phyloP scores from a whole-genome alignment of 2,329 filamentous ascomycete genomes.

The Scolecobasidium constrictum region DNA sequence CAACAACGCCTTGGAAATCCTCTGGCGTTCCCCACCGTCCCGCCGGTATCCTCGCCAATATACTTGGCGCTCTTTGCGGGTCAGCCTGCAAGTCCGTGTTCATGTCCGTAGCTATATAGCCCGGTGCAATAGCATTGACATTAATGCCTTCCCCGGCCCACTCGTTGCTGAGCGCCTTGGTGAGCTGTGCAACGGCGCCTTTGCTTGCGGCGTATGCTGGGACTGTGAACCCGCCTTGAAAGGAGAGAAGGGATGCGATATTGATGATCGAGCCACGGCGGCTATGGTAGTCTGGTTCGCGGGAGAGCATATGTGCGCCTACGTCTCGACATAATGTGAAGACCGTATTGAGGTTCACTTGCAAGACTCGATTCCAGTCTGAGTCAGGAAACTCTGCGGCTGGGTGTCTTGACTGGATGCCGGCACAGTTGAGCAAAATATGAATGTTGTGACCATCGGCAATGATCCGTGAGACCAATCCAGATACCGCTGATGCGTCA shows the following conservation, averaged over 20 bases:
- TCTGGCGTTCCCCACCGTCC: slow-evolving; percentile 74
- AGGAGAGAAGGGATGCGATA: slow-evolving; percentile 67
- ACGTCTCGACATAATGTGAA: slow-evolving; percentile 70
- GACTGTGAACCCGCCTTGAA: slow-evolving; percentile 81
- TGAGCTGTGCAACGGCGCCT: slow-evolving; percentile 74
- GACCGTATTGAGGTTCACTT: slow-evolving; percentile 76
- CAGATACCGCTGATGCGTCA: slow-evolving; percentile 47
- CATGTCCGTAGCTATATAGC: slow-evolving; percentile 93
- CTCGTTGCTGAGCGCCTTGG: slow-evolving; percentile 77
- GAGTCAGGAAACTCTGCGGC: slow-evolving; percentile 63
- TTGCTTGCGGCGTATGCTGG: slow-evolving; percentile 82
- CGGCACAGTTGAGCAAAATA: slow-evolving; percentile 77
- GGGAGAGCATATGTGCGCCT: slow-evolving; percentile 64
- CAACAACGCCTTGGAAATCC: slow-evolving; percentile 75
- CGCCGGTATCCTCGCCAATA: slow-evolving; percentile 70
- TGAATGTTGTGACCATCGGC: slow-evolving; percentile 53
- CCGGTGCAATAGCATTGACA: slow-evolving; percentile 82
- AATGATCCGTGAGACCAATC: slow-evolving; percentile 50
- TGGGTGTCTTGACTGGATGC: slow-evolving; percentile 71
- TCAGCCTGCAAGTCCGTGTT: slow-evolving; percentile 73
- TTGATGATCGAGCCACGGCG: slow-evolving; percentile 70
- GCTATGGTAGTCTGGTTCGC: slow-evolving; percentile 36
- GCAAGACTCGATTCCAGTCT: slow-evolving; percentile 72
- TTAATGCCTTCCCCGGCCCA: slow-evolving; percentile 71
- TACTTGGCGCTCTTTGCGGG: slow-evolving; percentile 56